Percentiles rank a stretch among this genome's conserved stretches.
phyloP scores from a whole-genome alignment of 805 yeast genomes.

The Sugiyamaella americana region DNA sequence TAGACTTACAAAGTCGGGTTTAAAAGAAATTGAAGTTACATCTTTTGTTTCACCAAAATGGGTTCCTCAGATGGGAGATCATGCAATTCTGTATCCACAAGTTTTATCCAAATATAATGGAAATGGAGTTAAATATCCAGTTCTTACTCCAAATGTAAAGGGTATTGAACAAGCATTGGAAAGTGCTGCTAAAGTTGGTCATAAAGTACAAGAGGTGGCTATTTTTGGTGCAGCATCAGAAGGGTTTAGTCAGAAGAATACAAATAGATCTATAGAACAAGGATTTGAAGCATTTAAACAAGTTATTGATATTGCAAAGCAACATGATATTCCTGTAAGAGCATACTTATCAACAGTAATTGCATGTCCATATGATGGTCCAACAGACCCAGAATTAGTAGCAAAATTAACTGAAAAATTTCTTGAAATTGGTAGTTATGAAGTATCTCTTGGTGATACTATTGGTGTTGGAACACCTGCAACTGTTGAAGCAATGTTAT shows the following conservation, averaged over 20 bases:
- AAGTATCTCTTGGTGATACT: conserved; percentile 32
- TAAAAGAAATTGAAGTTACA: conserved; percentile 26
- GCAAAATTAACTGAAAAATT: conserved; percentile 24
- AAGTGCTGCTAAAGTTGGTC: conserved; percentile 17
- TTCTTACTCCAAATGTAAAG: conserved; percentile 27
- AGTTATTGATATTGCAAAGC: conserved; percentile 22
- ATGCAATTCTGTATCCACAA: conserved; percentile 17
- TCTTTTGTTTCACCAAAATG: conserved; percentile 33
- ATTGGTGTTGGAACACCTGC: conserved; percentile 32
- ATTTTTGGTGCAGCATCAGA: conserved; percentile 31
- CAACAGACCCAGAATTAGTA: conserved; percentile 26
- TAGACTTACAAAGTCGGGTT: conserved; percentile 24
- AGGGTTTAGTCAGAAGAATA: conserved; percentile 29
- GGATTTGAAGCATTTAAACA: conserved; percentile 23
- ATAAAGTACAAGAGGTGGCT: conserved; percentile 24
- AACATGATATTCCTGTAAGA: conserved; percentile 23
- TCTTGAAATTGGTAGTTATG: conserved; percentile 31
- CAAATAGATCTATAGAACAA: conserved; percentile 27
- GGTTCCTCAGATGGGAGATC: conserved; percentile 34
- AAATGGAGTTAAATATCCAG: conserved; percentile 25
- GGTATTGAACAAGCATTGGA: conserved; percentile 26
- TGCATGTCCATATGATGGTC: conserved; percentile 32
- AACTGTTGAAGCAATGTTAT: conserved; percentile 23
- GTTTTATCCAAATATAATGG: conserved; percentile 14
- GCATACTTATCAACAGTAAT: conserved; percentile 31